Evolutionary conservation across 805 yeast genomes (phyloP).

Genomic region (Deakozyma indianensis): DNA sequence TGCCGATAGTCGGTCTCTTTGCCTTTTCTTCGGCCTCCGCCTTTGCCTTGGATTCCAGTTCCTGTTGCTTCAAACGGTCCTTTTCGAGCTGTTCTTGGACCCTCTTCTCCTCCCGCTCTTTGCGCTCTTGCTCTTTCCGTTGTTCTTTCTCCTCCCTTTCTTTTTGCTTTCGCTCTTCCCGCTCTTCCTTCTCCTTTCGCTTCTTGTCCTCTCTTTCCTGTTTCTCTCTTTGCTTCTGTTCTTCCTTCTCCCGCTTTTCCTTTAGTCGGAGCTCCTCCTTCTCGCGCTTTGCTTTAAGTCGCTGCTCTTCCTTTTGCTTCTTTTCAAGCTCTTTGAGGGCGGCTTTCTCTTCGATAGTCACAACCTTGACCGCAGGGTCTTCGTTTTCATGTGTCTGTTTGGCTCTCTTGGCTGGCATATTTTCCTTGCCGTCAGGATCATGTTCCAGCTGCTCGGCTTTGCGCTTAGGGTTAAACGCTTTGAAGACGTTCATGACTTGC

Average conservation of each 20-base stretch:
- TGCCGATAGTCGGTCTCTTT: neutral
- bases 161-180: constrained; percentile 9
- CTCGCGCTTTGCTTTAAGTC: constrained; percentile 9
- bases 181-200: constrained; percentile 8
- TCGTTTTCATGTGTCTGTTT: too few species aligned
- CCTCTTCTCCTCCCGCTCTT: constrained; percentile 10
- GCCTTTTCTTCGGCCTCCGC: neutral
- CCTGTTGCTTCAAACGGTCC: constrained; percentile 8
- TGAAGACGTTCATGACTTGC: too few species aligned
- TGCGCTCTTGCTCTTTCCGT: constrained; percentile 9
- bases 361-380: too few species aligned
- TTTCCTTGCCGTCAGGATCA: neutral
- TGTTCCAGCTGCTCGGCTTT: too few species aligned
- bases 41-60: constrained; percentile 13
- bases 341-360: constrained; percentile 12
- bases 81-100: constrained; percentile 8
- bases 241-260: constrained; percentile 11
- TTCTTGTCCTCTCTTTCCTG: constrained; percentile 10
- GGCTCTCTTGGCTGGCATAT: neutral
- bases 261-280: constrained; percentile 6
- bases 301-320: constrained; percentile 11
- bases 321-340: constrained; percentile 13
- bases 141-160: constrained; percentile 7
- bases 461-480: too few species aligned
- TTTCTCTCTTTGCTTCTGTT: constrained; percentile 10